Percentiles rank a stretch among this genome's conserved stretches.
Evolutionary conservation across 805 yeast species (phyloP).

Genomic region (Sugiyamaella smithiae): DNA sequence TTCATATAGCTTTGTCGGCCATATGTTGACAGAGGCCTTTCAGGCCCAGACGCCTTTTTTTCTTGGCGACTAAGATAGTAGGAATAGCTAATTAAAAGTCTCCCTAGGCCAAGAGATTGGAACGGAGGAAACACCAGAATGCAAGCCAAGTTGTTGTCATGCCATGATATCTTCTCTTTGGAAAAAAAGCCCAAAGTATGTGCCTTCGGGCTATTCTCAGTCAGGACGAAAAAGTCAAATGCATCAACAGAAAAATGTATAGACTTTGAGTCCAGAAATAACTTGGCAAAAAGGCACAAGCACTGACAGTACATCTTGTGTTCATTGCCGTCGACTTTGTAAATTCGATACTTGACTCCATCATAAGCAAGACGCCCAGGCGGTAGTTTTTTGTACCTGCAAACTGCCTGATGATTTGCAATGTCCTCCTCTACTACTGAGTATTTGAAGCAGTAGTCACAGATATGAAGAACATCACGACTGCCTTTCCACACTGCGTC

Average conservation of each 20-base stretch:
- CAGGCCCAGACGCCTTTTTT: slow-evolving; percentile 78
- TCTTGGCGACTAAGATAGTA: slow-evolving; percentile 69
- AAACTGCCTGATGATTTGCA: slow-evolving; percentile 43
- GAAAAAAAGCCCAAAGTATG: slow-evolving; percentile 90
- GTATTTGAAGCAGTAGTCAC: slow-evolving; percentile 84
- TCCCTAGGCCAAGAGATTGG: slow-evolving; percentile 75
- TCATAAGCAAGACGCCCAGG: slow-evolving; percentile 74
- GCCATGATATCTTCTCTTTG: slow-evolving; percentile 73
- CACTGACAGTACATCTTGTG: slow-evolving; percentile 73
- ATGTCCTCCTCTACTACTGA: slow-evolving; percentile 48
- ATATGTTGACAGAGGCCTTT: slow-evolving; percentile 79
- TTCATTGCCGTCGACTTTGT: slow-evolving; percentile 64
- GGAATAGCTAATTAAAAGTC: slow-evolving; percentile 76
- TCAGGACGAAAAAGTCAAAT: slow-evolving; percentile 69
- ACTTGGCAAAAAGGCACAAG: slow-evolving; percentile 77
- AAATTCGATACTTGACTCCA: slow-evolving; percentile 54
- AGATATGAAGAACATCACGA: slow-evolving; percentile 43
- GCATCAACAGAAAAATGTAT: slow-evolving; percentile 75
- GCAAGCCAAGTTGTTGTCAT: slow-evolving; percentile 84
- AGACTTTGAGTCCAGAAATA: slow-evolving; percentile 86
- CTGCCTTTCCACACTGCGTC: slow-evolving; percentile 23
- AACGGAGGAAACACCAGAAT: slow-evolving; percentile 90
- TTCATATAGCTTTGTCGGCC: slow-evolving; percentile 70
- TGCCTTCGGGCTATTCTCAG: slow-evolving; percentile 25
- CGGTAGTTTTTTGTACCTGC: slow-evolving; percentile 29